phyloP scores from a whole-genome alignment of 306 rosid genomes.

The Cyclanthera cordifolia region DNA sequence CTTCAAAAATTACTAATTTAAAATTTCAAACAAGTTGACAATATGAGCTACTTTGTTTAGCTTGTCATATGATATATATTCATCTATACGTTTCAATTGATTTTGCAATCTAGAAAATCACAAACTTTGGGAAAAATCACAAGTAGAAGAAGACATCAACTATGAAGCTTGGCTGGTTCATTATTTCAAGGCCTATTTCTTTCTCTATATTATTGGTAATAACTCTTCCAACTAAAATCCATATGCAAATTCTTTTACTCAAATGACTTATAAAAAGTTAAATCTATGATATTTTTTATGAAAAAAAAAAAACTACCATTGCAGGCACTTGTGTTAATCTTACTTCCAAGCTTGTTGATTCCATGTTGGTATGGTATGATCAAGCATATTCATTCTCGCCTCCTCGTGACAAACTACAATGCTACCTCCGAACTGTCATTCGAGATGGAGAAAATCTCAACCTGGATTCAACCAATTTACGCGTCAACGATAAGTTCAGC shows the following conservation, averaged over 20 bases:
- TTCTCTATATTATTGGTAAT: constrained; percentile 16
- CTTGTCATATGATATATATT: too few species aligned
- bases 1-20: too few species aligned
- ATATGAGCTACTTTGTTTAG: too few species aligned
- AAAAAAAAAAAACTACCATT: background rate
- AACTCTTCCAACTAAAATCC: background rate
- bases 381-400: constrained; percentile 6
- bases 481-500: constrained; percentile 2
- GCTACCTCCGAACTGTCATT: background rate
- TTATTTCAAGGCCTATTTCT: constrained; percentile 6
- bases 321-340: constrained; percentile 17
- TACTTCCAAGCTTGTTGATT: constrained; percentile 13
- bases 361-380: constrained; percentile 14
- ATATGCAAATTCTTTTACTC: background rate
- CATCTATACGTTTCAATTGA: background rate
- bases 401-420: background rate
- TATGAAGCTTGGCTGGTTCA: constrained; percentile 3
- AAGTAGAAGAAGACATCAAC: constrained; percentile 2
- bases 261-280: background rate
- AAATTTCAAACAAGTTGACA: background rate
- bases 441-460: constrained; percentile 10
- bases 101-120: background rate
- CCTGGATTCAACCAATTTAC: constrained; percentile 11
- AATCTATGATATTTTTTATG: background rate
- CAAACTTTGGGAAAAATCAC: background rate